Evolutionary conservation across 2,329 filamentous ascomycete species (phyloP).

Genomic region (Exophiala bonariae): DNA sequence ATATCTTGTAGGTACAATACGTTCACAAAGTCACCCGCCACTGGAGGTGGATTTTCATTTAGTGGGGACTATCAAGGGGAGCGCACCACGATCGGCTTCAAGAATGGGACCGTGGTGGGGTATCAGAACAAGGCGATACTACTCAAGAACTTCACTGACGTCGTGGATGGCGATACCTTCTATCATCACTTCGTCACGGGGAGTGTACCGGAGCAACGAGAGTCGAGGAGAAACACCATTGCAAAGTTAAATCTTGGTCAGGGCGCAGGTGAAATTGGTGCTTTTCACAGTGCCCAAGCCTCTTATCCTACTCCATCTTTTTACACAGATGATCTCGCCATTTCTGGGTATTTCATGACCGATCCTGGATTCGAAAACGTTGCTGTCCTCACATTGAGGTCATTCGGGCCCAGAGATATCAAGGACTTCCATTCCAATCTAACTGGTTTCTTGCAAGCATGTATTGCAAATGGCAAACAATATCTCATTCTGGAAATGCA

Average conservation of each 20-base stretch:
- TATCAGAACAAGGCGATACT: conserved; percentile 26
- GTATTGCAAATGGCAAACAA: conserved; percentile 49
- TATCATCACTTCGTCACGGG: conserved; percentile 9
- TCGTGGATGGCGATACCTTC: conserved; percentile 5
- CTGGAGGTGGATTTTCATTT: conserved; percentile 12
- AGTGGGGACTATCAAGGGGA: conserved; percentile 25
- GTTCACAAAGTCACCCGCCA: not conserved
- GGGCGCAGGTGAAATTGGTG: conserved; percentile 19
- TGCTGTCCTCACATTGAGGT: conserved; percentile 44
- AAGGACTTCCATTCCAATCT: conserved; percentile 30
- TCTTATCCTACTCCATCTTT: conserved; percentile 40
- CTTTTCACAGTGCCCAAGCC: conserved; percentile 4
- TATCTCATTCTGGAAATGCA: conserved; percentile 65
- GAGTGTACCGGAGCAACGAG: not conserved
- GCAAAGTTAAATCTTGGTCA: not conserved
- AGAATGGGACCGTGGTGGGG: conserved; percentile 29
- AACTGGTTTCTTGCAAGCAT: conserved; percentile 47
- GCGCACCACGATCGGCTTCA: conserved; percentile 29
- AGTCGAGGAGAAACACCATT: not conserved
- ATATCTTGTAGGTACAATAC: not conserved
- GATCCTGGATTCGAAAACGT: conserved; percentile 40
- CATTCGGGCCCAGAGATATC: conserved; percentile 32
- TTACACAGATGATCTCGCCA: conserved; percentile 34
- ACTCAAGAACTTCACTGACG: not conserved
- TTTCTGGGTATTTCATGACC: conserved; percentile 48